These are phyloP conservation scores for Euphorbia pulcherrima DNA, from an alignment of 345 rosid species.

Conservation along the genomic window DNA sequence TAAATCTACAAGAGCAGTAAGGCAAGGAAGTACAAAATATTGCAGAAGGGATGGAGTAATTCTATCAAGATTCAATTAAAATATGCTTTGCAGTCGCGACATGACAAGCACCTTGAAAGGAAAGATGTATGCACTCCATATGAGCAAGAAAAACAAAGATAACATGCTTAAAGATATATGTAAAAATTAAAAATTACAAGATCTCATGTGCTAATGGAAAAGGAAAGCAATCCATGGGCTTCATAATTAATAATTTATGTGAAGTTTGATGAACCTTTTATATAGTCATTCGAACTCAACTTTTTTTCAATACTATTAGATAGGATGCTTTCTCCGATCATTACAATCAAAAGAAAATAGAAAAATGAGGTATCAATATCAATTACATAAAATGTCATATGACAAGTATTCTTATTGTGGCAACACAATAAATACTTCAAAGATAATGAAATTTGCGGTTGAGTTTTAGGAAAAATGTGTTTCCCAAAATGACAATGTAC, in stretches of 20 bases:
- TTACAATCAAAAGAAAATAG: neutral
- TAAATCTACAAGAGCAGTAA: neutral
- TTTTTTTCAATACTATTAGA: neutral
- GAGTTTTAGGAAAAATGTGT: neutral
- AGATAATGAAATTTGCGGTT: neutral
- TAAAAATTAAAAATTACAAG: no score
- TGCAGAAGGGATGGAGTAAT: neutral
- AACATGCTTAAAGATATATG: neutral
- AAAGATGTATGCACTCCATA: no score
- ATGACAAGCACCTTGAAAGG: neutral
- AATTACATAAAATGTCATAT: neutral
- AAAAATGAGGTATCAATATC: neutral
- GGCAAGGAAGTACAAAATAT: neutral
- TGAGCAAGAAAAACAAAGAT: neutral
- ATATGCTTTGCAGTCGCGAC: neutral
- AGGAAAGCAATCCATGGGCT: neutral
- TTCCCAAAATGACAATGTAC: neutral
- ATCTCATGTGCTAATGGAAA: neutral
- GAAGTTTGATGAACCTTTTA: neutral
- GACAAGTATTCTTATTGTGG: neutral
- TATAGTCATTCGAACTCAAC: neutral
- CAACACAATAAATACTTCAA: neutral
- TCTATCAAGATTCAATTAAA: neutral
- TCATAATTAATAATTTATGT: neutral
- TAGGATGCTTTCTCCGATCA: neutral